Evolutionary conservation across 495 filamentous ascomycete genomes (phyloP).

Genomic region (Xylaria longipes): DNA sequence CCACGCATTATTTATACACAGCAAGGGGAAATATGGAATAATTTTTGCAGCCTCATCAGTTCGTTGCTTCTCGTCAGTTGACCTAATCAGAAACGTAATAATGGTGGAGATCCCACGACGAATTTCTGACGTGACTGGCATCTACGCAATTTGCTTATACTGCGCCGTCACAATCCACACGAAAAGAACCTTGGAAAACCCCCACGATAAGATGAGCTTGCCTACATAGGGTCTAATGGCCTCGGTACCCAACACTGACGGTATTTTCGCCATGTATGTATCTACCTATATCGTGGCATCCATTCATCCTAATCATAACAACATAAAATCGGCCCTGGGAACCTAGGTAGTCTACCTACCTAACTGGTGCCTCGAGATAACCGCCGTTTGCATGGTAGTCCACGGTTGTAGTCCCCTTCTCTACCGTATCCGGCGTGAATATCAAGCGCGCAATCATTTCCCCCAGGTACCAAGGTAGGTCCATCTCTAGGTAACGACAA

Average conservation of each 20-base stretch:
- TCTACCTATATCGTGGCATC: neutral
- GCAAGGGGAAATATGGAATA: too few species aligned
- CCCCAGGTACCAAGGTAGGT: neutral
- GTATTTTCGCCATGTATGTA: neutral
- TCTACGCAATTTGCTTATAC: too few species aligned
- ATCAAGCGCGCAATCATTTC: neutral
- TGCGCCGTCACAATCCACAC: too few species aligned
- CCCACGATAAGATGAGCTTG: too few species aligned
- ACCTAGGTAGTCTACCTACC: neutral
- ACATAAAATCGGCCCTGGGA: constrained; percentile 7
- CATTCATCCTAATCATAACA: constrained; percentile 6
- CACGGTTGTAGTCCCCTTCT: neutral
- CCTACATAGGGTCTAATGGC: neutral
- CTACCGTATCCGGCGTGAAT: too few species aligned
- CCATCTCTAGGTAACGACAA: neutral
- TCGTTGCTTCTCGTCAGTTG: too few species aligned
- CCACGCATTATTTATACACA: too few species aligned
- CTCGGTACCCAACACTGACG: neutral
- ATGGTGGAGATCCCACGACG: too few species aligned
- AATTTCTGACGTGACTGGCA: too few species aligned
- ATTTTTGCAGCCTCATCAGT: too few species aligned
- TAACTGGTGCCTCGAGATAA: neutral
- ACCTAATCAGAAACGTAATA: too few species aligned
- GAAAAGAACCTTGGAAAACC: too few species aligned
- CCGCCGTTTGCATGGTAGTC: neutral